Base-by-base conservation (phyloP, 257 asterid species). In the Solanum etuberosum region DNA sequence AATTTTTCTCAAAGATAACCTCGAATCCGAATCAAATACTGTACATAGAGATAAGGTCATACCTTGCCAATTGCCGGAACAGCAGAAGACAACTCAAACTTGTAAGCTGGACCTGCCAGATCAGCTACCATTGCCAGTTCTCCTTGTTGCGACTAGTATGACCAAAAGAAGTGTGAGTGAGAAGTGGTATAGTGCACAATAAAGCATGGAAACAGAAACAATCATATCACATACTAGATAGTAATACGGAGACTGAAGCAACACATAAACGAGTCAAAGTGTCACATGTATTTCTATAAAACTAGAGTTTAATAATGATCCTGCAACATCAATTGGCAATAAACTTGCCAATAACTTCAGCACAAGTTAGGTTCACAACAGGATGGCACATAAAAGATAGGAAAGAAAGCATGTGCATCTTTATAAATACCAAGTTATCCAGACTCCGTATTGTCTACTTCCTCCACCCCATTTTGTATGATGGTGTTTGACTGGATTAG, bases 41-140 rank as follows among this genome's bases (percentile, higher is more conserved):
- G 31, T 32, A 68, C 61, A 84, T 6, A 18, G 5, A 54, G 48
- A 46, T 68, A 25, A 16, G 65, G 86, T 84, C 95, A 92, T 80
- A 95, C 98, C 96, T 90, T 84, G 93, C 97, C 96, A 89, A 89
- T 72, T 80, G 94, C 89, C 67, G 99, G 99, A 87, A 95, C 93
- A 85, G 93, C 89, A 87, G 98, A 91, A 42, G 96, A 90, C 86
- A 97, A 85, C 88, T 93, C 93, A 78, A 97, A 87, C 91, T 93
- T 92, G 93, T 93, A 94, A 83, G 93, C 94, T 34, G 98, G 96
- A 18, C 93, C 92, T 1, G 95, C 94, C 88, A 95, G 93, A 91
- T 97, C 98, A 48, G 96, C 98, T 88, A 93, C 94, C 93, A 95
- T 85, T 21, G 98, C 90, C 86, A 94, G 88, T 91, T 97, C 98